Evolutionary conservation across 2,329 filamentous ascomycete species (phyloP).

Genomic region (Cercospora brassicicola): DNA sequence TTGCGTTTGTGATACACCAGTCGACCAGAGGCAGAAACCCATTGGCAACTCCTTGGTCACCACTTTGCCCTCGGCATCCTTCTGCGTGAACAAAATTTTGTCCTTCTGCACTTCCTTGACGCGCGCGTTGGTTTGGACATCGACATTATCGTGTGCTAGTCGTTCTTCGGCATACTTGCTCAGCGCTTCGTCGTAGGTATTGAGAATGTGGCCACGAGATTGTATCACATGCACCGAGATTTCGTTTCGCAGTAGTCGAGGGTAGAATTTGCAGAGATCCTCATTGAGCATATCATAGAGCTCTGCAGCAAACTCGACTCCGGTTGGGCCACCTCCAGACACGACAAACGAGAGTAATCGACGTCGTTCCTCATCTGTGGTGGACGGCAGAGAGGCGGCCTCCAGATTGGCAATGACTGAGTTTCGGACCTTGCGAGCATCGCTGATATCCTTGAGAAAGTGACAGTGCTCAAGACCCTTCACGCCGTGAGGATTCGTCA

Average conservation of each 20-base stretch:
- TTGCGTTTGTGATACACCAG: slow-evolving; percentile 82
- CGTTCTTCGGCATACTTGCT: slow-evolving; percentile 89
- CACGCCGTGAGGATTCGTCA: slow-evolving; percentile 92
- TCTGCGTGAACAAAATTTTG: slow-evolving; percentile 85
- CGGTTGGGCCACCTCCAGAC: slow-evolving; percentile 90
- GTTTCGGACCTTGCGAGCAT: slow-evolving; percentile 87
- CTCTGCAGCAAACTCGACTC: slow-evolving; percentile 96
- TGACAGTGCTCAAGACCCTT: slow-evolving; percentile 90
- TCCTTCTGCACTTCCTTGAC: slow-evolving; percentile 85
- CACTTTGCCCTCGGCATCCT: slow-evolving; percentile 67
- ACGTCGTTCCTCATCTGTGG: slow-evolving; percentile 79
- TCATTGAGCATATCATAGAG: slow-evolving; percentile 96
- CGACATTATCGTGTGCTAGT: slow-evolving; percentile 86
- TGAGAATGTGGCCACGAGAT: slow-evolving; percentile 89
- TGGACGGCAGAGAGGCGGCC: slow-evolving; percentile 87
- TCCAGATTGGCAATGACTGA: slow-evolving; percentile 87
- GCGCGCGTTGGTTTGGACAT: slow-evolving; percentile 87
- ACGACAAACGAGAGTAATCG: slow-evolving; percentile 93
- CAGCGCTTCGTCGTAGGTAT: slow-evolving; percentile 94
- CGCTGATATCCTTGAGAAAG: slow-evolving; percentile 92
- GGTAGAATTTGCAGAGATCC: slow-evolving; percentile 80
- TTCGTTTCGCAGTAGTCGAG: slow-evolving; percentile 87
- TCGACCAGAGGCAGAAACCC: slow-evolving; percentile 97
- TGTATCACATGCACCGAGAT: slow-evolving; percentile 98
- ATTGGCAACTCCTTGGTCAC: slow-evolving; percentile 92